Percentiles rank a stretch among this genome's conserved stretches.
These are phyloP conservation scores for Selenicereus undatus DNA, from an alignment of 148 eudicot species.

Conservation along the genomic window DNA sequence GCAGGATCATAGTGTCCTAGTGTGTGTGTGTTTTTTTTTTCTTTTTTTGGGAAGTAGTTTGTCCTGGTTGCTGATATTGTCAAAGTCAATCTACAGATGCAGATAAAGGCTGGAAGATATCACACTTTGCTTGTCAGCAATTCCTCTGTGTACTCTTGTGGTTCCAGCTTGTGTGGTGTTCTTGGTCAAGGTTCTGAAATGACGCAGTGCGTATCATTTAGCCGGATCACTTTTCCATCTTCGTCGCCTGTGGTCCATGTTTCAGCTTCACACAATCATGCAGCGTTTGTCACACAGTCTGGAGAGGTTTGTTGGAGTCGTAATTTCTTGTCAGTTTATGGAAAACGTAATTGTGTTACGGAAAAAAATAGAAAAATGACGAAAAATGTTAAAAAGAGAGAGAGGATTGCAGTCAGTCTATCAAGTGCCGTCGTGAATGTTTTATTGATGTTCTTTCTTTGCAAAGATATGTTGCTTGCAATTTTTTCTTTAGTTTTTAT, in stretches of 20 bases:
- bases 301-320: slow-evolving; percentile 65
- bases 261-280: slow-evolving; percentile 94
- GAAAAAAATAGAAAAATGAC: neutral
- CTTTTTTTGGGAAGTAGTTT: slow-evolving; percentile 1
- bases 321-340: neutral
- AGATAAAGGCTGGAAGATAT: slow-evolving; percentile 85
- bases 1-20: neutral
- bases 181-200: slow-evolving; percentile 96
- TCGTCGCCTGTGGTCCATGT: slow-evolving; percentile 56
- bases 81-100: slow-evolving; percentile 60
- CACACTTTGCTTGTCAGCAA: slow-evolving; percentile 78
- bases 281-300: slow-evolving; percentile 76
- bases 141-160: slow-evolving; percentile 83
- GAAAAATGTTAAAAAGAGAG: neutral
- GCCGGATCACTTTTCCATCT: slow-evolving; percentile 61
- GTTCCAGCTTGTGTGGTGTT: slow-evolving; percentile 93
- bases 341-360: neutral
- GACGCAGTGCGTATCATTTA: slow-evolving; percentile 72
- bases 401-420: neutral
- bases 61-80: slow-evolving; percentile 14
- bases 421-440: neutral
- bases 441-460: neutral
- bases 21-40: neutral
- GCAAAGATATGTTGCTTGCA: neutral
- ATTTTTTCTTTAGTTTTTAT: neutral